Conservation (phyloP, 768 basidiomycete genomes). For the Cyclocybe cylindracea region DNA sequence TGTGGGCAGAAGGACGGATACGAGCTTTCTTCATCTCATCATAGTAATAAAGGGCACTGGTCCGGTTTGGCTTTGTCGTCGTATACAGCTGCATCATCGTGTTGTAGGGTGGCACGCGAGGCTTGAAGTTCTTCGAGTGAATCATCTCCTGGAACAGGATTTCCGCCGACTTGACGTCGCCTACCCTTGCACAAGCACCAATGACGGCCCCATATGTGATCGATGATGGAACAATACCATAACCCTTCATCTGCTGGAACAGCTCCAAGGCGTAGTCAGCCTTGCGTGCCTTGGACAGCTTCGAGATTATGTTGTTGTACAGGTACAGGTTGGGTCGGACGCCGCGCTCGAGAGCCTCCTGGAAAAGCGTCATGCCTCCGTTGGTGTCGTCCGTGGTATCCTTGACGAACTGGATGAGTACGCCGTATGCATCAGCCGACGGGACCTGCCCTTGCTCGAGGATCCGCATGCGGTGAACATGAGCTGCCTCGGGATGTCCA, state of each 20-base stretch:
- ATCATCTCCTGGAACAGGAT: constrained; percentile 86
- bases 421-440: constrained; percentile 89
- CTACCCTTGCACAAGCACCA: constrained; percentile 90
- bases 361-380: constrained; percentile 82
- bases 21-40: constrained; percentile 57
- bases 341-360: constrained; percentile 69
- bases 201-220: constrained; percentile 97
- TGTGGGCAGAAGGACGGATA: constrained; percentile 83
- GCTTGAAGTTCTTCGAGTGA: constrained; percentile 68
- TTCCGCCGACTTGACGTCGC: constrained; percentile 82
- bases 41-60: constrained; percentile 75
- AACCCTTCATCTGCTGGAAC: constrained; percentile 84
- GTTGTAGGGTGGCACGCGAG: constrained; percentile 94
- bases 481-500: constrained; percentile 78
- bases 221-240: constrained; percentile 63
- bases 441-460: constrained; percentile 77
- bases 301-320: constrained; percentile 97
- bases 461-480: constrained; percentile 77
- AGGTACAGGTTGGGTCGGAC: constrained; percentile 84
- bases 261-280: constrained; percentile 86
- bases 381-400: constrained; percentile 96
- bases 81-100: constrained; percentile 98
- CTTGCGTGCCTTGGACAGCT: constrained; percentile 92
- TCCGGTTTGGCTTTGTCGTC: constrained; percentile 85
- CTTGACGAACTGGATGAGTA: constrained; percentile 82